Evolutionary conservation across 2,329 filamentous ascomycete genomes (phyloP).

Genomic region (Leptosphaerulina australis): DNA sequence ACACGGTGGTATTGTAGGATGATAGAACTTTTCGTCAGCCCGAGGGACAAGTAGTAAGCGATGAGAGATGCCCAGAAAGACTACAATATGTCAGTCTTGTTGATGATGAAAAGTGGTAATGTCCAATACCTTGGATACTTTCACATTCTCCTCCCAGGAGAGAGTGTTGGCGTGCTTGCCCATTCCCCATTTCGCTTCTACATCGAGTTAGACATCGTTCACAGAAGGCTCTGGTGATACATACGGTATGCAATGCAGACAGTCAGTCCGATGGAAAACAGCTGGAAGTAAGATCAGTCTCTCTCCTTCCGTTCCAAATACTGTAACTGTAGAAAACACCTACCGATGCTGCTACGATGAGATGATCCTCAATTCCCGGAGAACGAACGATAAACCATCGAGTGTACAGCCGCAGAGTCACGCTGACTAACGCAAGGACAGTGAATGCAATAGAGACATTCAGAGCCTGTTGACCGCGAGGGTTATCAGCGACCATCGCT

Average conservation of each 20-base stretch:
- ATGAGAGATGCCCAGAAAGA: constrained; percentile 44
- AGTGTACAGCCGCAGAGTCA: constrained; percentile 39
- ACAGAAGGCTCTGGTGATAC: constrained; percentile 3
- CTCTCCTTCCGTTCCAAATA: too few species aligned
- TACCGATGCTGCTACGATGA: constrained; percentile 38
- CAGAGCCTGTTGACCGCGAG: constrained; percentile 33
- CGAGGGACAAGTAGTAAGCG: constrained; percentile 42
- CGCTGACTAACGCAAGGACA: constrained; percentile 29
- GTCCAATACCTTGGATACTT: constrained; percentile 32
- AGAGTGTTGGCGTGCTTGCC: constrained; percentile 32
- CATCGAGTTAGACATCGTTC: constrained; percentile 14
- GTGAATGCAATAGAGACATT: constrained; percentile 35
- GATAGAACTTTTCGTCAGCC: constrained; percentile 43
- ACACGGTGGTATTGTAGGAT: constrained; percentile 43
- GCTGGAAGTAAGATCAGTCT: too few species aligned
- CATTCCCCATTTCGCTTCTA: constrained; percentile 43
- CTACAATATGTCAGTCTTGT: constrained; percentile 20
- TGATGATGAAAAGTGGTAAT: background rate
- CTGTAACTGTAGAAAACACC: background rate
- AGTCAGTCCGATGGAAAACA: constrained; percentile 38
- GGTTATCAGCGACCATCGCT: constrained; percentile 19
- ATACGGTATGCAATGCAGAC: constrained; percentile 38
- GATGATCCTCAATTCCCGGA: constrained; percentile 38
- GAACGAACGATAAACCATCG: constrained; percentile 39
- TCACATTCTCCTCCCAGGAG: constrained; percentile 19